A percentile compares a stretch with the other conserved stretches of the same genome.
Conservation (phyloP, 441 rosid species). For the Adansonia gregorii region DNA sequence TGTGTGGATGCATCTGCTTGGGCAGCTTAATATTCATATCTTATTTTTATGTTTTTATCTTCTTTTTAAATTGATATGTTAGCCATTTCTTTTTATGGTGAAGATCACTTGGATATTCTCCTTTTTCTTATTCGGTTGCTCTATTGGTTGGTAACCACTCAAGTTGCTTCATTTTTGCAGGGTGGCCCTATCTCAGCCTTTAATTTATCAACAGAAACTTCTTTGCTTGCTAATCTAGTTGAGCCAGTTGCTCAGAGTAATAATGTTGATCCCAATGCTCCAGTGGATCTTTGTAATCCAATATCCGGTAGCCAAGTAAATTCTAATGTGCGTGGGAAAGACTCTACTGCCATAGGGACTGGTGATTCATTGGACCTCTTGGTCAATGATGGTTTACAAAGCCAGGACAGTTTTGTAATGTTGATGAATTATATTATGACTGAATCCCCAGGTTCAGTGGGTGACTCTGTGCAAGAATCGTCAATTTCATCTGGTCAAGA, state of each 20-base stretch:
- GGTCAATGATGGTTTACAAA: constrained; percentile 48
- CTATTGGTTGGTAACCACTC: constrained; percentile 16
- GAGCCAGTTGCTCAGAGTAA: constrained; percentile 40
- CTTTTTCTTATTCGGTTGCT: constrained; percentile 11
- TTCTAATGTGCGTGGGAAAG: constrained; percentile 11
- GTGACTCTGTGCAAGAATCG: constrained; percentile 54
- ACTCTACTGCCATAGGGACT: background rate
- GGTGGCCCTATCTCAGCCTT: constrained; percentile 40
- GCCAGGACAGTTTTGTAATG: constrained; percentile 86
- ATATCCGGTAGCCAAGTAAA: constrained; percentile 40
- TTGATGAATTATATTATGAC: constrained; percentile 73
- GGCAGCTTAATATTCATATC: background rate
- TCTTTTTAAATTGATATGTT: background rate
- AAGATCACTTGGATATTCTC: constrained; percentile 10
- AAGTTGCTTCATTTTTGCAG: constrained; percentile 51
- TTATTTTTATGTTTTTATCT: background rate
- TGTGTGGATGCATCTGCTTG: background rate
- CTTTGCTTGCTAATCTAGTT: constrained; percentile 41
- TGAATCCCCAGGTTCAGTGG: constrained; percentile 63
- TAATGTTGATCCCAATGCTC: constrained; percentile 27
- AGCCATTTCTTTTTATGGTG: constrained; percentile 19
- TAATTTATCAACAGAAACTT: constrained; percentile 44
- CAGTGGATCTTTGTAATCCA: constrained; percentile 43
- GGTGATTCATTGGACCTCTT: constrained; percentile 12
- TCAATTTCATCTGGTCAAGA: constrained; percentile 53